Conservation (phyloP, 2,329 filamentous ascomycete species). For the Venturiaceae sp. region DNA sequence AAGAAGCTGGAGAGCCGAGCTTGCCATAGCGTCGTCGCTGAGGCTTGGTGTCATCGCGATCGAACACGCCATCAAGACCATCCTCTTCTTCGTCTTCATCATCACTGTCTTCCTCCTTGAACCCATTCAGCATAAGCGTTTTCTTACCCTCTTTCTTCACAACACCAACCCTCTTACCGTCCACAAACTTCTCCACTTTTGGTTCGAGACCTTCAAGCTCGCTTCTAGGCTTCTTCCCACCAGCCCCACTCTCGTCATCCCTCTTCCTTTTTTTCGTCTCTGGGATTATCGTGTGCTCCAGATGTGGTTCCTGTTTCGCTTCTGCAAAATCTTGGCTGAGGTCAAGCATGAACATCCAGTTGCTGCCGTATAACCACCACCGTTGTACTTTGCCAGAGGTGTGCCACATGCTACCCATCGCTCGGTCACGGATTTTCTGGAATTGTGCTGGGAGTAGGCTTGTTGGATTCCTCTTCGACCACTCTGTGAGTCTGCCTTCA, state of each 20-base stretch:
- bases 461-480: slow-evolving; percentile 78
- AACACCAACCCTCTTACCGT: not conserved
- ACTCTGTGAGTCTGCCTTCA: slow-evolving; percentile 68
- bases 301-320: slow-evolving; percentile 1
- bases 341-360: slow-evolving; percentile 90
- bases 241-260: slow-evolving; percentile 5
- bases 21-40: not conserved
- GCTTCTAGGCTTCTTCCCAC: not conserved
- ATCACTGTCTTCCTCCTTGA: slow-evolving; percentile 10
- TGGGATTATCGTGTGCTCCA: not conserved
- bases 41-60: not conserved
- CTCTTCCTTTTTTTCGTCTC: slow-evolving; percentile 5
- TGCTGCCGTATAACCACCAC: slow-evolving; percentile 78
- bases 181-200: not conserved
- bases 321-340: slow-evolving; percentile 57
- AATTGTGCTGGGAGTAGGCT: slow-evolving; percentile 65
- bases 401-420: slow-evolving; percentile 82
- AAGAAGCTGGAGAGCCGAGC: slow-evolving; percentile 36
- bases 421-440: slow-evolving; percentile 63
- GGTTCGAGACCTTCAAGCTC: slow-evolving; percentile 1
- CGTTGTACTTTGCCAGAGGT: slow-evolving; percentile 43
- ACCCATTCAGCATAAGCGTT: slow-evolving; percentile 12
- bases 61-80: not conserved
- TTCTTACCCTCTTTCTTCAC: not conserved
- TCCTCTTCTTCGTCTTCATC: not conserved